Base-by-base conservation (phyloP, 192 early-diverging fungal species). In the Physocladia obscura region DNA sequence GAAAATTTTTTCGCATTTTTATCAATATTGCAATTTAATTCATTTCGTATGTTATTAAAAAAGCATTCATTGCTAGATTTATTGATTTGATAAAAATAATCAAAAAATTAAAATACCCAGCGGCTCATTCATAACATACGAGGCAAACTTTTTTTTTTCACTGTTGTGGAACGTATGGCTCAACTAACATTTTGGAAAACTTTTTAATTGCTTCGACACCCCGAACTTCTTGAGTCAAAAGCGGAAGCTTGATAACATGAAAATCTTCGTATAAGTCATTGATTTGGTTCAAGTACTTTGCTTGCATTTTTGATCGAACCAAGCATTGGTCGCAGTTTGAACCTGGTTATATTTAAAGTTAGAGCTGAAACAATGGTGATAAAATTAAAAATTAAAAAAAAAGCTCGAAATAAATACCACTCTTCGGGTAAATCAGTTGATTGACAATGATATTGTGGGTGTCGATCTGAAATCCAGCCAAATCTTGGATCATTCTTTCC, bases 391-490 rank as follows among this genome's bases (percentile, higher is more conserved):
- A n/a, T n/a, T n/a, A n/a, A n/a, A n/a, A n/a, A n/a, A n/a, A n/a
- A n/a, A n/a, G n/a, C n/a, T n/a, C n/a, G n/a, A n/a, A n/a, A 56
- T 1, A 48, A 60, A 55, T 77, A 89, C 89, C 87, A 67, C 87
- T 85, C 75, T 93, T 92, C 36, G 97, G 97, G 83, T 93, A 94
- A 74, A 99, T 82, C 70, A 99, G 76, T 85, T 99, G 97, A 80
- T 99, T 99, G 68, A 97, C 95, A 19, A 99, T 91, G 76, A 99
- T 98, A 75, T 98, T 99, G 84, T 99, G 96, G 4, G 96, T 98
- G 75, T 99, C 97, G 49, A 99, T 99, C 49, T 94, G 85, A 75
- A 94, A 98, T 15, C 90, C 88, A 6, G 96, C 97, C 72, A 99
- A 87, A 82, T 99, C 97, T 80, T 99, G 97, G 74, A 99, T 96